Evolutionary conservation across 1,139 yeast species (phyloP).

Genomic region (Candida sp.): DNA sequence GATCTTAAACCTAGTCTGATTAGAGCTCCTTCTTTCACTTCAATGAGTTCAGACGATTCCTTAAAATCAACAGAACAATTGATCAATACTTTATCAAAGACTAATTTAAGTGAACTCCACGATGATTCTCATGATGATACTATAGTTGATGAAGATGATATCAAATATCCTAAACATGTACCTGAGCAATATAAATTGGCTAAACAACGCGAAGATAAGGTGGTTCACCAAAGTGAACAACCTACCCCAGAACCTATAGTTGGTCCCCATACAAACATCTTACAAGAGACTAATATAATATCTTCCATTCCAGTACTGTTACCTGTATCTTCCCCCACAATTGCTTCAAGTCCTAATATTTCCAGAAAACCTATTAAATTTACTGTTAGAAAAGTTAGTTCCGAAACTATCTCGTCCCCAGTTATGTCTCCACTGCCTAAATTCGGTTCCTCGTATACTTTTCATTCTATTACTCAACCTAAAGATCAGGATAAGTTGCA

Average conservation of each 20-base stretch:
- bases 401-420: constrained; percentile 23
- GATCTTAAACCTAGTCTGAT: background rate
- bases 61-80: constrained; percentile 26
- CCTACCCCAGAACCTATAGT: background rate
- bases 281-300: background rate
- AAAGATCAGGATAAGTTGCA: constrained; percentile 8
- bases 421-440: constrained; percentile 5
- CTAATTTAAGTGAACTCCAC: constrained; percentile 7
- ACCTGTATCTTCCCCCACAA: background rate
- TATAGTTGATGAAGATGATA: constrained; percentile 1
- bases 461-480: background rate
- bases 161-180: background rate
- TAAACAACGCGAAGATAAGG: constrained; percentile 1
- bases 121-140: background rate
- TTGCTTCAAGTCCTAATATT: background rate
- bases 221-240: background rate
- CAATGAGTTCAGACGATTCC: constrained; percentile 1
- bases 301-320: background rate
- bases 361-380: constrained; percentile 32
- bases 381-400: constrained; percentile 42
- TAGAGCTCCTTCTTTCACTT: background rate
- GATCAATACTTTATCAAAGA: constrained; percentile 24
- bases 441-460: background rate
- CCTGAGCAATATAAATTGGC: background rate
- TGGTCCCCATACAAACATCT: background rate